Evolutionary conservation across 2,329 filamentous ascomycete genomes (phyloP).

Genomic region (Albophoma yamanashiensis): DNA sequence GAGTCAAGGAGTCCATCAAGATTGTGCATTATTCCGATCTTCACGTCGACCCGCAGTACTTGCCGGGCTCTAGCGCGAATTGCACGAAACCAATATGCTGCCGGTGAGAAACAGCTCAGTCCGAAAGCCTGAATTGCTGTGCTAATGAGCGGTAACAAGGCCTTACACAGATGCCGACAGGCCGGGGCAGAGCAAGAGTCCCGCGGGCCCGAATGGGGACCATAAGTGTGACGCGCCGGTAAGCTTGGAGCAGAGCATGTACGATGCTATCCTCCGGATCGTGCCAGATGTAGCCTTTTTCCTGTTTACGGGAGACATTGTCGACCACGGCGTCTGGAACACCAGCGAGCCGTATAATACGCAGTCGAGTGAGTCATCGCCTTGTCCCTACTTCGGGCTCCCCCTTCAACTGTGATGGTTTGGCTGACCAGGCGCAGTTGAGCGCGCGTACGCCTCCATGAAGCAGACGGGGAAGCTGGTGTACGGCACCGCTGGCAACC

Average conservation of each 20-base stretch:
- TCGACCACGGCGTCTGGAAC: slow-evolving; percentile 41
- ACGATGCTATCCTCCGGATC: slow-evolving; percentile 34
- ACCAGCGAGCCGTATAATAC: slow-evolving; percentile 24
- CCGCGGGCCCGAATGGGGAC: slow-evolving; percentile 42
- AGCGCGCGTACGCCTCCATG: slow-evolving; percentile 36
- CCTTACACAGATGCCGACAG: slow-evolving; percentile 34
- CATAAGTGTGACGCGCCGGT: slow-evolving; percentile 41
- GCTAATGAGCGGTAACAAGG: slow-evolving; percentile 13
- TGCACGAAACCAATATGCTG: slow-evolving; percentile 52
- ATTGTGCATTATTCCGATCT: slow-evolving; percentile 51
- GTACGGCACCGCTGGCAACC: slow-evolving; percentile 44
- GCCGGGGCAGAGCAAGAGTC: slow-evolving; percentile 34
- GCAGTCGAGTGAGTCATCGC: slow-evolving; percentile 13
- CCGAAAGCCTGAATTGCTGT: background rate
- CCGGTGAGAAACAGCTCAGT: slow-evolving; percentile 20
- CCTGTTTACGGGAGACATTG: slow-evolving; percentile 50
- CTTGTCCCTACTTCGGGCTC: too few species aligned
- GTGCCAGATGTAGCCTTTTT: slow-evolving; percentile 37
- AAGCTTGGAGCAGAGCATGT: slow-evolving; percentile 43
- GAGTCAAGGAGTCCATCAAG: slow-evolving; percentile 34
- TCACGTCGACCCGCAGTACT: slow-evolving; percentile 46
- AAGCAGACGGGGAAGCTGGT: slow-evolving; percentile 27
- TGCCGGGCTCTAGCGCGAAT: slow-evolving; percentile 38
- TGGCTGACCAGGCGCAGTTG: slow-evolving; percentile 17
- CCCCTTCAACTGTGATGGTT: background rate